Percentiles rank a stretch among this genome's conserved stretches.
phyloP scores from a whole-genome alignment of 75 land plant genomes.

The Larix kaempferi region DNA sequence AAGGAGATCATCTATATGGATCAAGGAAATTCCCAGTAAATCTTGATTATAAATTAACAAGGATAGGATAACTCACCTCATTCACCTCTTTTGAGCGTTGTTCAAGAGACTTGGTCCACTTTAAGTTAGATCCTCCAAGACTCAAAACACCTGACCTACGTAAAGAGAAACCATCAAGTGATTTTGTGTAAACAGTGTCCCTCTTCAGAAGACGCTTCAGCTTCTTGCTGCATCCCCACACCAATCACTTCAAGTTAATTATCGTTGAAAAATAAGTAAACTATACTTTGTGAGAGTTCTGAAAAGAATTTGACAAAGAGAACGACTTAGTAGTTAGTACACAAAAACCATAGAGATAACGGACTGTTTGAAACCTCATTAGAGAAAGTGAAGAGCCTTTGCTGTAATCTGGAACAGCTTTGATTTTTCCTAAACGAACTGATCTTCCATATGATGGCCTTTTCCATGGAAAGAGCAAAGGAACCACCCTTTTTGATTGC shows the following conservation, averaged over 20 bases:
- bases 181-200: conserved; percentile 79
- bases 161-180: conserved; percentile 84
- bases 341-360: not conserved
- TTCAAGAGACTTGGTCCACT: conserved; percentile 97
- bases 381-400: conserved; percentile 39
- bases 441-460: conserved; percentile 37
- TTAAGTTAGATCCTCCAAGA: conserved; percentile 75
- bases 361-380: conserved; percentile 25
- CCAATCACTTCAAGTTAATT: not conserved
- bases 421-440: conserved; percentile 17
- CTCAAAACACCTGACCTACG: conserved; percentile 82
- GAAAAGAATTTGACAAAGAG: not conserved
- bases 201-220: conserved; percentile 56
- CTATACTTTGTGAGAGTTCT: not conserved
- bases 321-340: not conserved
- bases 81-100: conserved; percentile 71
- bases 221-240: conserved; percentile 38
- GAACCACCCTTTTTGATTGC: conserved; percentile 29
- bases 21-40: not conserved
- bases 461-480: conserved; percentile 83
- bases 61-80: conserved; percentile 51
- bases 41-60: not conserved
- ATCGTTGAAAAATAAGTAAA: not conserved
- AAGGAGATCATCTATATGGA: too few relatives aligned
- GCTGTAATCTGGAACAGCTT: conserved; percentile 33